Base-by-base conservation (phyloP, 2,329 filamentous ascomycete genomes). In the Didymella lethalis region DNA sequence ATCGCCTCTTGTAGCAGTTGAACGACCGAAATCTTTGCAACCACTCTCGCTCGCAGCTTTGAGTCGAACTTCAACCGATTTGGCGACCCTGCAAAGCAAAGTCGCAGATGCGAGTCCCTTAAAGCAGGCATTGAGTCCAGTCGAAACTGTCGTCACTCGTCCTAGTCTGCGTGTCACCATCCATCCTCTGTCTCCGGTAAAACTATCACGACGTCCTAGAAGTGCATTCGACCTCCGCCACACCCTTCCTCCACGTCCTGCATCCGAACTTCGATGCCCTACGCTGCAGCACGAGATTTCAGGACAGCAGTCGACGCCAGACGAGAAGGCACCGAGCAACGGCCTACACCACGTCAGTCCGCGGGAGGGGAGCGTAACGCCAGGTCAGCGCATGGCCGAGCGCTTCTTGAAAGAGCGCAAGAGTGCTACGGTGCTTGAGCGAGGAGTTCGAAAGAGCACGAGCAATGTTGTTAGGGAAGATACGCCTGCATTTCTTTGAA, bases 141-240 rank as follows among this genome's bases (percentile, higher is more conserved):
- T 26, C 28, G 58, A 46, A 25, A 46, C 41, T 7, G 50, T 59
- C 26, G 54, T 65, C 6, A 47, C 53, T 8, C 63, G 65, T 20
- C 63, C 65, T 1, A 59, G 61, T 2, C 40, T 72, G 8, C 65
- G 66, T 10, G 62, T 59, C 2, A 65, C 56, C 0, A 18, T 70
- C 12, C 64, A 64, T 2, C 65, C 68, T 2, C 49, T 64, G 10
- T 68, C 69, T 0, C 67, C 66, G 0, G 64, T 61, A 2, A 71
- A 71, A 31, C 60, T 71, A 8, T 54, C 58, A 14, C 61, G 60
- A 7, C 64, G 73, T 26, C 69, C 75, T 0, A 71, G 65, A 50
- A 76, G 74, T 34, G 72, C 75, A 8, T 72, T 76, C 29, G 72
- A 77, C 41, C 64, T 77, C 14, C 69, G 70, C 32, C 51, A 52